phyloP scores from a whole-genome alignment of 1,284 basidiomycete species.

The Ganoderma resinaceum region DNA sequence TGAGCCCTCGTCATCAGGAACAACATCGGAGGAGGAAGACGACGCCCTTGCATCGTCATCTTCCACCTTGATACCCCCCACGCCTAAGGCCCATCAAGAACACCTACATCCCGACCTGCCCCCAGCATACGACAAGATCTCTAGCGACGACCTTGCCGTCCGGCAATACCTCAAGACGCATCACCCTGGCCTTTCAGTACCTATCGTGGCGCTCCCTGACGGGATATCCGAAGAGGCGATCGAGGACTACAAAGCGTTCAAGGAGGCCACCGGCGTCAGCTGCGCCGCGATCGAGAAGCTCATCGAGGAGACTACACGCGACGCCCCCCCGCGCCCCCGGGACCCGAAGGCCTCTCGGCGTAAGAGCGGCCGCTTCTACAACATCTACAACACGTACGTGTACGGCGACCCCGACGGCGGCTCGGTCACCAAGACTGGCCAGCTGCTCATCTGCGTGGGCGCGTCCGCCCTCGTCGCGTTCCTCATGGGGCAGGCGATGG shows the following conservation, averaged over 20 bases:
- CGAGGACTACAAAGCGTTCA: slow-evolving; percentile 78
- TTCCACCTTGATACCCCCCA: slow-evolving; percentile 71
- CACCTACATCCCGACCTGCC: slow-evolving; percentile 58
- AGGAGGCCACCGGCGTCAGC: slow-evolving; percentile 77
- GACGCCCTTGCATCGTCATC: slow-evolving; percentile 73
- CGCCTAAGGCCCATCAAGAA: slow-evolving; percentile 58
- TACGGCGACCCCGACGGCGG: slow-evolving; percentile 52
- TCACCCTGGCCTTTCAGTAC: slow-evolving; percentile 65
- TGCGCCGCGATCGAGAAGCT: slow-evolving; percentile 81
- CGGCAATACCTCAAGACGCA: slow-evolving; percentile 70
- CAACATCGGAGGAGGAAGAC: slow-evolving; percentile 43
- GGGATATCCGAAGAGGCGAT: slow-evolving; percentile 67
- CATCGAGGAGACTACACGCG: slow-evolving; percentile 58
- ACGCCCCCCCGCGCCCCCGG: slow-evolving; percentile 42
- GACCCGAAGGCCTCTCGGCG: slow-evolving; percentile 42
- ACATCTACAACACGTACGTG: slow-evolving; percentile 85
- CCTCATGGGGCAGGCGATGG: slow-evolving; percentile 61
- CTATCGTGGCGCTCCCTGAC: slow-evolving; percentile 54
- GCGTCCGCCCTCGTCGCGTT: slow-evolving; percentile 64
- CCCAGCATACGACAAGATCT: slow-evolving; percentile 69
- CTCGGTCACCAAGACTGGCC: slow-evolving; percentile 41
- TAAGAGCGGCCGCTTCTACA: slow-evolving; percentile 66
- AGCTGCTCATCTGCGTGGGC: slow-evolving; percentile 59
- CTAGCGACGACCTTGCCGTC: slow-evolving; percentile 56
- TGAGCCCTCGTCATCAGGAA: slow-evolving; percentile 38